Evolutionary conservation across 371 early-diverging fungal species (phyloP), one percentile per base, ranked within the genome.

Genomic region (Lichtheimia ramosa): DNA sequence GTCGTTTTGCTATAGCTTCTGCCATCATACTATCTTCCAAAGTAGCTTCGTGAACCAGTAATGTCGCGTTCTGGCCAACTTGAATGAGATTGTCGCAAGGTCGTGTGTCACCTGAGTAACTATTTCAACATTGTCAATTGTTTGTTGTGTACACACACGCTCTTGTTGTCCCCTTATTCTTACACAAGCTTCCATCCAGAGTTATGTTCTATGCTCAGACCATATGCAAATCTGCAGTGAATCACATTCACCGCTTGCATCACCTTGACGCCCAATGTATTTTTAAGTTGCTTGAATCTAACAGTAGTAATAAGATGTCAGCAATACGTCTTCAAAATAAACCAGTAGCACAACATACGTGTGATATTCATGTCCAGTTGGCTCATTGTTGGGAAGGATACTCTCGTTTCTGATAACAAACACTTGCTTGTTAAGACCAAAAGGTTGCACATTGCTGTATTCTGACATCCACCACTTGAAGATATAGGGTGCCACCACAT

Each of bases 11-110:
- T 20, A 80, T 62, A 0, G 99, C 99, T 41, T 95, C 91, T 14
- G 81, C 80, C n/a, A 70, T 25, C 69, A 92, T 85, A 8, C 84
- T 87, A 61, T 96, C 91, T 41, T 92, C 91, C 61, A 99, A 86
- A 3, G 99, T 99, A 0, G 97, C 96, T 77, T 99, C 99, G 72
- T 99, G 99, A 56, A 99, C 85, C 59, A 99, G 71, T 0, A 99
- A 62, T 2, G 91, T 89, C 0, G 89, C 88, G 43, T 81, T 69
- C 58, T 80, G 69, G 0, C 96, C 97, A 20, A 89, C 83, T 7
- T 82, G 61, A 5, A 91, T 82, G 27, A 99, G 80, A 20, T 81
- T 79, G 16, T 81, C 55, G 63, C 91, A 89, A 15, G 99, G 99
- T 15, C 96, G 87, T 23, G 98, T 96, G 74, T 99, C 99, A 25